Conservation (phyloP, 2,329 filamentous ascomycete species). For the Botryosphaeria agaves region DNA sequence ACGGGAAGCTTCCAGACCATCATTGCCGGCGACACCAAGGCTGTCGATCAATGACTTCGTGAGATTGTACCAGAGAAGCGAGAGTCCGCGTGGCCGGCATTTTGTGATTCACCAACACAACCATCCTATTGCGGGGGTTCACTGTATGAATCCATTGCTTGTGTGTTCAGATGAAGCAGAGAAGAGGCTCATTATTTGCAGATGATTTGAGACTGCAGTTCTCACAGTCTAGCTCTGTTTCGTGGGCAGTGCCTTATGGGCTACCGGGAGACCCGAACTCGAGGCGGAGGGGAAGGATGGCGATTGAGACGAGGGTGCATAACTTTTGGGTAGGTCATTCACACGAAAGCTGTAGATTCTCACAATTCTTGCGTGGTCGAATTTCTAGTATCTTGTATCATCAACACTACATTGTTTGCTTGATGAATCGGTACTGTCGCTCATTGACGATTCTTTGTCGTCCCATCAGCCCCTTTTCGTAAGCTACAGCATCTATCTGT, state of each 20-base stretch:
- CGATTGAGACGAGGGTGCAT: constrained; percentile 27
- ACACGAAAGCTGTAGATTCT: too few relatives aligned
- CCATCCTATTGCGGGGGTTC: constrained; percentile 48
- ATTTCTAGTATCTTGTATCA: too few relatives aligned
- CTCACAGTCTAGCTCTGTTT: constrained; percentile 46
- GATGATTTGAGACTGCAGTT: constrained; percentile 54
- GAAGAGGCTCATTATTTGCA: constrained; percentile 2
- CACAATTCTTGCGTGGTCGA: too few relatives aligned
- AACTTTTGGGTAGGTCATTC: constrained; percentile 19
- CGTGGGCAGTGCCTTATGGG: constrained; percentile 31
- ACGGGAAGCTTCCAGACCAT: constrained; percentile 10
- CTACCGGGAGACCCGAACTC: constrained; percentile 24
- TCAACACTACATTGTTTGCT: too few relatives aligned
- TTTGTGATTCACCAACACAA: constrained; percentile 61
- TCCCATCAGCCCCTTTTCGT: too few relatives aligned
- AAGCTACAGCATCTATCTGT: too few relatives aligned
- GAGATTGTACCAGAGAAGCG: constrained; percentile 29
- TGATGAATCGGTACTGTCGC: too few relatives aligned
- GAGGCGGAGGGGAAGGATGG: constrained; percentile 20
- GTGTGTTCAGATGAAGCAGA: background rate
- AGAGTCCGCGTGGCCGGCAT: constrained; percentile 24
- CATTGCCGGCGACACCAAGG: constrained; percentile 10
- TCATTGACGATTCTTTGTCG: too few relatives aligned
- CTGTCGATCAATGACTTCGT: constrained; percentile 25
- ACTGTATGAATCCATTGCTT: constrained; percentile 25